Percentiles rank a stretch among this genome's conserved stretches.
Evolutionary conservation across 129 eudicot genomes (phyloP).

Genomic region (Escallonia herrerae): DNA sequence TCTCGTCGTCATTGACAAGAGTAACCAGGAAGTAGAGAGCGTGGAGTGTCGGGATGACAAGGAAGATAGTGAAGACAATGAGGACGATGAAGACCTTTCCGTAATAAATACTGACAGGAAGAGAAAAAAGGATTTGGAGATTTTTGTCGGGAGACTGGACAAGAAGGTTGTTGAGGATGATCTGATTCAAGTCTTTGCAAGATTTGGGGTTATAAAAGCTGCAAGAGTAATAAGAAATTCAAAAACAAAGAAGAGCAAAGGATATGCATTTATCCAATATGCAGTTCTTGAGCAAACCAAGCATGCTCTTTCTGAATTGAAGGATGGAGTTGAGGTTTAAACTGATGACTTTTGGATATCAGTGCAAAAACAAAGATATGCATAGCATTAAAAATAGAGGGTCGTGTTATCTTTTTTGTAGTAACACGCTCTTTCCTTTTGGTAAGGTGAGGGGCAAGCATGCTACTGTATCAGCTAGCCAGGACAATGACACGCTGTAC

Average conservation of each 20-base stretch:
- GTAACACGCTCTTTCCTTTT: slow-evolving; percentile 3
- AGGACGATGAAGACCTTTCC: slow-evolving; percentile 18
- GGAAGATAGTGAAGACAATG: slow-evolving; percentile 16
- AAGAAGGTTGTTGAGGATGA: slow-evolving; percentile 37
- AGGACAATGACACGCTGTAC: slow-evolving; percentile 32
- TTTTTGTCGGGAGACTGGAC: slow-evolving; percentile 37
- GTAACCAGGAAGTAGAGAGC: slow-evolving; percentile 4
- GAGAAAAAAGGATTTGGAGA: slow-evolving; percentile 23
- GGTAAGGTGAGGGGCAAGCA: slow-evolving; percentile 42
- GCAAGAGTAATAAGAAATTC: slow-evolving; percentile 31
- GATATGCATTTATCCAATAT: slow-evolving; percentile 35
- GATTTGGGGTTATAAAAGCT: slow-evolving; percentile 33
- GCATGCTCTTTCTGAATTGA: slow-evolving; percentile 38
- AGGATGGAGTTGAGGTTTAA: slow-evolving; percentile 42
- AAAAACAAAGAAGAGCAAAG: slow-evolving; percentile 35
- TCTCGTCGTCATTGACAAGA: slow-evolving; percentile 13
- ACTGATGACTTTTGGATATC: not conserved
- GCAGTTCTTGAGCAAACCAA: slow-evolving; percentile 30
- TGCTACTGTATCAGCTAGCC: slow-evolving; percentile 36
- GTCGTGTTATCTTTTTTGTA: not conserved
- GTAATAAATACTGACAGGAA: slow-evolving; percentile 12
- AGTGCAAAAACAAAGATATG: not conserved
- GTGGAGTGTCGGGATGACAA: slow-evolving; percentile 3
- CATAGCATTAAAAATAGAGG: not conserved
- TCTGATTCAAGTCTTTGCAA: slow-evolving; percentile 30